Base-by-base conservation (phyloP, 169 alveolate genomes). In the Theileria luwenshuni region DNA sequence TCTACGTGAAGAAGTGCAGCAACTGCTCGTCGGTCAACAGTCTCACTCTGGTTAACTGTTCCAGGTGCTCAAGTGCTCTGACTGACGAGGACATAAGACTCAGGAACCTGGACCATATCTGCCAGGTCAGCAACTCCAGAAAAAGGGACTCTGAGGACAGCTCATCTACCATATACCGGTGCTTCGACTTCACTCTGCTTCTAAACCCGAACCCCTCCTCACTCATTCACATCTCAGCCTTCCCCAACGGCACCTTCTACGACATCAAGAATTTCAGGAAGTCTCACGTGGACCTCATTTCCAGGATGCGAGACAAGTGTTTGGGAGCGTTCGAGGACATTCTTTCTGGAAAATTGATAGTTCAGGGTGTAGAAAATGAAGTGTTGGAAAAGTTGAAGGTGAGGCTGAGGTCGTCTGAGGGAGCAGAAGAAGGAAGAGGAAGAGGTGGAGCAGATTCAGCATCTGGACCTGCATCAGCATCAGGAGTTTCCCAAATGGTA, bases 241-340 rank as follows among this genome's bases (percentile, higher is more conserved):
- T 69, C 47, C 89, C 89, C 12, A 81, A 74, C 41, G 89, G 89
- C 5, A 81, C 89, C 17, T 81, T 81, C 62, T 81, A 81, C 58
- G 89, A 81, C 58, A 81, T 81, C 13, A 81, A 73, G 41, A 81
- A 81, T 69, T 81, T 81, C 70, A 81, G 89, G 27, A 72, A 61
- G 70, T 38, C 71, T 8, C 89, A 81, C 54, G 19, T 81, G 2
- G 62, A 67, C 10, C 51, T 81, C 56, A 23, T 81, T 19, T 59
- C 10, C 25, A 73, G 32, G 25, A 81, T 81, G 86, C 48, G 25
- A 54, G 56, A 48, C 30, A 72, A 47, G 45, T 62, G 72, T 27
- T 17, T 62, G 27, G 32, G 21, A 23, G 51, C 41, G 28, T 10
- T 76, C 56, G 33, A 41, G 25, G 75, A 69, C 19, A 35, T 76